Evolutionary conservation across 225 moss, liverwort and hornwort genomes (phyloP).

Genomic region (Physcomitrium patens): DNA sequence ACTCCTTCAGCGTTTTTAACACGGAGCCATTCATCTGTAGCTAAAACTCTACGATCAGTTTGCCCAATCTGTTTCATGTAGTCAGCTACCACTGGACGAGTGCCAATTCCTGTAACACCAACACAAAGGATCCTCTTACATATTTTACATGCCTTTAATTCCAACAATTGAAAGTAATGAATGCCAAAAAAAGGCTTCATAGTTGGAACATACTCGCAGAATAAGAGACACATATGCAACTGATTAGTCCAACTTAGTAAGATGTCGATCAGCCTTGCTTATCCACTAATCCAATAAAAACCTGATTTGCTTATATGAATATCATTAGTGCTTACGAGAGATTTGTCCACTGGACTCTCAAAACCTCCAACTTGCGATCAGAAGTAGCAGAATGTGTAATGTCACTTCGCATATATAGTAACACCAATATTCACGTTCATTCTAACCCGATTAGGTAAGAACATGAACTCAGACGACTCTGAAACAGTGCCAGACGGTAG

Average conservation of each 20-base stretch:
- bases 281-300: conserved; percentile 12
- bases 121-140: conserved; percentile 6
- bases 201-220: neutral
- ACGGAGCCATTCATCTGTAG: conserved; percentile 97
- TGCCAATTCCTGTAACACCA: conserved; percentile 58
- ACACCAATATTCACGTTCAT: conserved; percentile 9
- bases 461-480: neutral
- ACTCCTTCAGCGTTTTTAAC: conserved; percentile 73
- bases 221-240: conserved; percentile 17
- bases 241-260: neutral
- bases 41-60: conserved; percentile 77
- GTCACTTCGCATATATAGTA: too few species aligned
- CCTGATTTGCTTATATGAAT: conserved; percentile 8
- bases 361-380: too few species aligned
- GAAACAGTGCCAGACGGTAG: neutral
- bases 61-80: conserved; percentile 63
- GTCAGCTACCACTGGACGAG: conserved; percentile 62
- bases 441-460: conserved; percentile 2
- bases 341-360: neutral
- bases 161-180: conserved; percentile 26
- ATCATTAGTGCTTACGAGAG: neutral
- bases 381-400: too few species aligned
- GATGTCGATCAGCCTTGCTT: conserved; percentile 11
- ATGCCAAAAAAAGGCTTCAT: neutral
- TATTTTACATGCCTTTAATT: conserved; percentile 18